Conservation (phyloP, 345 rosid genomes). For the Brassica carinata region DNA sequence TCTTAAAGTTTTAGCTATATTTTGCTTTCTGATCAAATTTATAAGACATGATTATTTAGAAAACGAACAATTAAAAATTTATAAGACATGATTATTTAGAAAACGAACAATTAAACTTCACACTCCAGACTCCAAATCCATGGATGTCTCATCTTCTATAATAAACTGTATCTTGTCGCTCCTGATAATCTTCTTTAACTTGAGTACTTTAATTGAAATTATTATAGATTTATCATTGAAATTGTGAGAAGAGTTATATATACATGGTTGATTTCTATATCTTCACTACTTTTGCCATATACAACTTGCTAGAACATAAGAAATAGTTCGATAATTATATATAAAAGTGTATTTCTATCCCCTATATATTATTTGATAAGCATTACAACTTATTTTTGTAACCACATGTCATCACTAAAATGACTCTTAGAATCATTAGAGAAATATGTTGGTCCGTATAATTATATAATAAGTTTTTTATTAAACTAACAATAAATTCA, state of each 20-base stretch:
- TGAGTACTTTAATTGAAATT: not conserved
- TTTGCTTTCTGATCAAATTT: not conserved
- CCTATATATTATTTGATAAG: no score
- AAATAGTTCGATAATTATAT: slow-evolving; percentile 7
- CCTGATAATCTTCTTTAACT: not conserved
- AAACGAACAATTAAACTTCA: not conserved
- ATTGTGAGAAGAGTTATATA: not conserved
- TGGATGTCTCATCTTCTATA: not conserved
- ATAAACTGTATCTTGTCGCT: not conserved
- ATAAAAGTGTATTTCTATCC: not conserved
- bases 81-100: not conserved
- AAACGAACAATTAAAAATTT: no score
- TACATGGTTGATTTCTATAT: not conserved
- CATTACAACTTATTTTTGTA: no score
- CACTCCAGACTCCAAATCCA: slow-evolving; percentile 6
- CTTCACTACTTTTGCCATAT: not conserved
- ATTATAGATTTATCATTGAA: not conserved
- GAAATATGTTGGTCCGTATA: no score
- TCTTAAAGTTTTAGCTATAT: not conserved
- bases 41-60: no score
- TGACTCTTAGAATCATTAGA: no score
- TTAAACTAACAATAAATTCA: no score
- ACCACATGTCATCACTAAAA: no score
- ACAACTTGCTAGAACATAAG: slow-evolving; percentile 1
- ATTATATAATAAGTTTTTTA: no score